These are phyloP conservation scores for Hypoxylon perforatum DNA, from an alignment of 495 filamentous ascomycete genomes.

Conservation along the genomic window DNA sequence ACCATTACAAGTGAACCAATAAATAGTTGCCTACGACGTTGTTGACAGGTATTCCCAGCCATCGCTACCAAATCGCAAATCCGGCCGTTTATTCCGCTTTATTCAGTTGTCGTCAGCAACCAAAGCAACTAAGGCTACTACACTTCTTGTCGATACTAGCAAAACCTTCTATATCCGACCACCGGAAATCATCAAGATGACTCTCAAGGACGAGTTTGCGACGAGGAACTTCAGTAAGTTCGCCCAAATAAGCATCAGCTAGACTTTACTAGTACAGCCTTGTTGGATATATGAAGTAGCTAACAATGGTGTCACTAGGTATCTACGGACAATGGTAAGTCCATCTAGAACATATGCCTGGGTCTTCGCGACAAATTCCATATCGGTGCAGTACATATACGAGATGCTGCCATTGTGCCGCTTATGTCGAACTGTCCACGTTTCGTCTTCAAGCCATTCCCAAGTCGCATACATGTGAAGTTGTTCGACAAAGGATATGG, in stretches of 20 bases:
- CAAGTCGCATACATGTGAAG: background rate
- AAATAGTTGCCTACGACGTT: conserved; percentile 2
- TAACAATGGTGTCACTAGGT: conserved; percentile 65
- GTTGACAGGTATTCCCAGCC: background rate
- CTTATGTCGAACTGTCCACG: background rate
- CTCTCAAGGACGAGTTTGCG: conserved; percentile 80
- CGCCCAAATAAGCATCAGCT: conserved; percentile 4
- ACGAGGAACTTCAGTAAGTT: conserved; percentile 98
- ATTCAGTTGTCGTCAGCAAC: conserved; percentile 34
- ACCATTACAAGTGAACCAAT: conserved; percentile 27
- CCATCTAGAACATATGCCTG: background rate
- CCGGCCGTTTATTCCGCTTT: conserved; percentile 24
- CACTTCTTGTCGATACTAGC: conserved; percentile 16
- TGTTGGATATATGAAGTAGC: conserved; percentile 7
- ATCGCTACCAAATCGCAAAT: conserved; percentile 27
- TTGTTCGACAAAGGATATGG: background rate
- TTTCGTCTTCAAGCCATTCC: background rate
- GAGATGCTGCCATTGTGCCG: conserved; percentile 7
- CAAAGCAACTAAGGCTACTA: conserved; percentile 3
- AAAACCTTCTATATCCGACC: background rate
- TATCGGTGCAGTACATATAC: background rate
- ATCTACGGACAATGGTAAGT: conserved; percentile 99
- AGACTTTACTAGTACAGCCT: conserved; percentile 7
- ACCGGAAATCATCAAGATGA: conserved; percentile 53
- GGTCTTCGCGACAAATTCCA: background rate